Base-by-base conservation (phyloP, 2,329 filamentous ascomycete species). In the Neonectria sp. region DNA sequence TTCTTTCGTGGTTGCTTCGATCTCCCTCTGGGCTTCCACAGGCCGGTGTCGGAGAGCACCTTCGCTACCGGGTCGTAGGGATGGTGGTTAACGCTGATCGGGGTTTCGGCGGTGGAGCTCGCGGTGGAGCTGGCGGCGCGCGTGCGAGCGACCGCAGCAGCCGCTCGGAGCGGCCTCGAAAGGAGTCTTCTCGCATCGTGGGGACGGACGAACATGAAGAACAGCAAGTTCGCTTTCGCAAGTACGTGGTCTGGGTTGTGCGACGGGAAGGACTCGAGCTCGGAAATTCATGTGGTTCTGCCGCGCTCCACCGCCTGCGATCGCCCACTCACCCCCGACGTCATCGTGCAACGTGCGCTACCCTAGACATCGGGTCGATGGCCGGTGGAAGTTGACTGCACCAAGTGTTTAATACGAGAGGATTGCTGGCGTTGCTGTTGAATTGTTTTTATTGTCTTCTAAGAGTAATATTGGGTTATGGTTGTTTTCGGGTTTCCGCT, bases 11-110 rank as follows among this genome's bases (percentile, higher is more conserved):
- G 21, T 21, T 21, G 21, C 64, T 76, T 3, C 61, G 43, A 65
- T 1, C 68, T 68, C 21, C 48, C 33, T 24, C 25, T 60, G 13
- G 69, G 35, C 0, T 51, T 67, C 79, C 80, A 81, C 17, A 78
- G 66, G 1, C 71, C 72, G 3, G 72, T 76, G 11, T 74, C 53
- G 6, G 68, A 45, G 8, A 82, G 79, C 51, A 71, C 60, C 21
- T 72, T 31, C 4, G 71, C 65, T 13, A 71, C n/a, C 6, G 71
- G 60, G 21, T 67, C 69, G 8, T 31, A 37, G 7, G 72, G 17
- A 11, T 63, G 29, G 29, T 73, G 57, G 21, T 21, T 21, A 21
- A 21, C 21, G 21, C 21, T 21, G 21, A 21, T 21, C 21, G 21
- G 21, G 21, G 21, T 21, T 21, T 21, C 21, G 21, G 21, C 21